Conservation (phyloP, 306 rosid species). For the Fragaria ananassa region DNA sequence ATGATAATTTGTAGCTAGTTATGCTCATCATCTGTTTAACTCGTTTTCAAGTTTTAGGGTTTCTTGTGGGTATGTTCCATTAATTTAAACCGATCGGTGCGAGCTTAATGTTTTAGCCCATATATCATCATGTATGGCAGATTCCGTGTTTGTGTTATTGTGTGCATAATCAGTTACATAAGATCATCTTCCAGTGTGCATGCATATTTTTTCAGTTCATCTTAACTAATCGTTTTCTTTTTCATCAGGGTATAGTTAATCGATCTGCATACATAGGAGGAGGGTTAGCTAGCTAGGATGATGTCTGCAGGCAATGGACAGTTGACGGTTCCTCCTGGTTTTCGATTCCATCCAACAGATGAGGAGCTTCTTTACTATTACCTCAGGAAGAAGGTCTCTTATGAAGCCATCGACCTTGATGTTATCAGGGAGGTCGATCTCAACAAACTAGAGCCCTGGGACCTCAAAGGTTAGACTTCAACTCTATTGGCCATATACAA, state of each 20-base stretch:
- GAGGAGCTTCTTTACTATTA: slow-evolving; percentile 98
- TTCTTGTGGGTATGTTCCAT: neutral
- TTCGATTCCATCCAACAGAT: slow-evolving; percentile 92
- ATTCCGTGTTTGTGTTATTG: neutral
- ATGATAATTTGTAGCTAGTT: neutral
- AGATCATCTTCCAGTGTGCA: neutral
- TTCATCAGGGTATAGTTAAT: neutral
- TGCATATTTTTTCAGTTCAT: neutral
- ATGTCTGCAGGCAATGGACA: slow-evolving; percentile 69
- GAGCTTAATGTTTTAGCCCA: neutral
- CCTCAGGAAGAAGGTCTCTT: slow-evolving; percentile 87
- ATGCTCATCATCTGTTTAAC: neutral
- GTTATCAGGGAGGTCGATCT: slow-evolving; percentile 92
- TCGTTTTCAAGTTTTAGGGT: neutral
- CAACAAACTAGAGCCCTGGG: slow-evolving; percentile 98
- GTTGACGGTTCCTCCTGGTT: slow-evolving; percentile 90
- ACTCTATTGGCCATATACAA: too few species aligned
- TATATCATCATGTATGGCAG: neutral
- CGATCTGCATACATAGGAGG: neutral
- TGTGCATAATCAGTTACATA: neutral
- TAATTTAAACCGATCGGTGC: neutral
- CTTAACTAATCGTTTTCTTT: neutral
- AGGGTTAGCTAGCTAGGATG: slow-evolving; percentile 29
- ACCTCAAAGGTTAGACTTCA: slow-evolving; percentile 67
- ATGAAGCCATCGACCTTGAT: slow-evolving; percentile 91